Evolutionary conservation across 106 monocot genomes (phyloP), one percentile per base, ranked within the genome.

Genomic region (Posidonia australis): DNA sequence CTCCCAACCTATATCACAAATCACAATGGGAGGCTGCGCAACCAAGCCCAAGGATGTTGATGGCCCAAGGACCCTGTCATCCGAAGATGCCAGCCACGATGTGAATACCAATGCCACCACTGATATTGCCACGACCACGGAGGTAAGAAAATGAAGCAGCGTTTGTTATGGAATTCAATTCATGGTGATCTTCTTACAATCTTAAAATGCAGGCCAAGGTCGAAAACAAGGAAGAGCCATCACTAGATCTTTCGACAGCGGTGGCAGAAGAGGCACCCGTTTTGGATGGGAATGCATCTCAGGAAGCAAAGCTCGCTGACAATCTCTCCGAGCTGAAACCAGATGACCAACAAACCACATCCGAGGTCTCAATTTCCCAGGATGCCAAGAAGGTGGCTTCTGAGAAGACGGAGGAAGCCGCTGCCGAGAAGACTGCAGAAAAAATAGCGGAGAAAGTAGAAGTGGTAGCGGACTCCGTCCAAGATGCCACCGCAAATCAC

Each of bases 391-490:
- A 14, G n/a, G n/a, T n/a, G 12, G 58, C 58, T 28, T 26, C 58
- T 1, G 14, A 58, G 28, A 26, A 58, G 6, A 25, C 58, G 27
- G 61, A 43, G 49, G 49, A 19, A 49, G 49, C 49, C 13, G 49
- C 49, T 17, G 49, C 49, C n/a, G 49, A 49, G 61, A 43, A 47
- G 46, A 26, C 19, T n/a, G 64, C 18, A 29, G 25, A 48, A 21
- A 47, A 64, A 28, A 48, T 28, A 47, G 64, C 45, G 16, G 26
- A 64, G 23, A 64, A 64, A 46, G 64, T 64, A 22, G 46, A 64
- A 17, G 64, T 47, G 47, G 64, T 26, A 16, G 64, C 26, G 12
- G 12, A 25, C 27, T 0, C 14, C 13, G 27, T 24, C 9, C 13
- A 45, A 45, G 44, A 45, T 7, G 13, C 13, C 44, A 7, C 7